Conservation (phyloP, 2,329 filamentous ascomycete genomes). For the Didymella pinodella region DNA sequence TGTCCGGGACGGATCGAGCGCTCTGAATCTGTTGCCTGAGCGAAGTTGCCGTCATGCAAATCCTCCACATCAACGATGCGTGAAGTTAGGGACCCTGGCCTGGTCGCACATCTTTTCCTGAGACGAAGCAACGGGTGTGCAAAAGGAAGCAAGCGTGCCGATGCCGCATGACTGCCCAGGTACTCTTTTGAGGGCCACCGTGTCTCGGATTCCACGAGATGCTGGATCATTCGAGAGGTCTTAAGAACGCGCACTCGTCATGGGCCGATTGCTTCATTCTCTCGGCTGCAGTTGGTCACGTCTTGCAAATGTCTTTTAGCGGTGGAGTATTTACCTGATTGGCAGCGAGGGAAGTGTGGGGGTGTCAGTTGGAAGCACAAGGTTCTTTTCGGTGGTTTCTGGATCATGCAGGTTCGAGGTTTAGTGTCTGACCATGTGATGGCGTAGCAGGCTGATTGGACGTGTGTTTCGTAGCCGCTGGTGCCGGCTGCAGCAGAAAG, state of each 20-base stretch:
- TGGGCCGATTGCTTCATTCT: constrained; percentile 29
- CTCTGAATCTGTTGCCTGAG: constrained; percentile 36
- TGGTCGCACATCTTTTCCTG: constrained; percentile 14
- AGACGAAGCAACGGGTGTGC: constrained; percentile 13
- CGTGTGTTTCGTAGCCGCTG: constrained; percentile 22
- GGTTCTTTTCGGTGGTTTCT: constrained; percentile 26
- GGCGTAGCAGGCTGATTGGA: constrained; percentile 16
- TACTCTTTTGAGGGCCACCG: constrained; percentile 14
- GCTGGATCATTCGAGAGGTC: constrained; percentile 19
- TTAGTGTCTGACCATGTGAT: constrained; percentile 21
- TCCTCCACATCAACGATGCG: constrained; percentile 16
- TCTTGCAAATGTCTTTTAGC: constrained; percentile 30
- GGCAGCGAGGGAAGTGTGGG: constrained; percentile 21
- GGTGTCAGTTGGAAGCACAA: constrained; percentile 21
- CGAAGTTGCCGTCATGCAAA: constrained; percentile 40
- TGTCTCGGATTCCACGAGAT: constrained; percentile 26
- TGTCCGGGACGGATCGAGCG: constrained; percentile 46
- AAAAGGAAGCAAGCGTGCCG: constrained; percentile 20
- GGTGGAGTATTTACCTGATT: constrained; percentile 35
- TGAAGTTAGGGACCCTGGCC: constrained; percentile 23
- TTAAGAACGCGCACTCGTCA: constrained; percentile 19
- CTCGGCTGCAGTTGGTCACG: constrained; percentile 35
- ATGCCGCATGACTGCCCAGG: constrained; percentile 21
- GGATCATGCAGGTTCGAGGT: constrained; percentile 35
- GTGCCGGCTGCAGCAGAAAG: constrained; percentile 16